These are phyloP conservation scores for Penicillium sp. DNA, from an alignment of 2,329 filamentous ascomycete genomes.

Conservation along the genomic window DNA sequence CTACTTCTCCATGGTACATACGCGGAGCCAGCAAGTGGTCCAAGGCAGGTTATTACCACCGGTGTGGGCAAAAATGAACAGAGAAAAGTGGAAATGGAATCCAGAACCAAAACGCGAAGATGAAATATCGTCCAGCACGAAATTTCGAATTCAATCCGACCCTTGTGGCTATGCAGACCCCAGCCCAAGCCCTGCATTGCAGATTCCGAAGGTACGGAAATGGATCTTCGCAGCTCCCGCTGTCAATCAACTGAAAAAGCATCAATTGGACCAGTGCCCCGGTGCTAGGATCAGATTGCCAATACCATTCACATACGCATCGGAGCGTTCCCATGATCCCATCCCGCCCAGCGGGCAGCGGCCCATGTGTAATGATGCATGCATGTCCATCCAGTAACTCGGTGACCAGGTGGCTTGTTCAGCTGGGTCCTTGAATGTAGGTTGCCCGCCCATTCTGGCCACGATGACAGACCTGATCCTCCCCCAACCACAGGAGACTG, in stretches of 20 bases:
- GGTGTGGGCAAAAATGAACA: neutral
- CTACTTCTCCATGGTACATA: neutral
- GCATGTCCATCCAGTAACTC: slow-evolving; percentile 15
- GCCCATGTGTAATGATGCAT: no score
- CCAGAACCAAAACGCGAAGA: neutral
- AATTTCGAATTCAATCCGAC: slow-evolving; percentile 8
- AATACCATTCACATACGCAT: slow-evolving; percentile 2
- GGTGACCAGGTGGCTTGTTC: slow-evolving; percentile 20
- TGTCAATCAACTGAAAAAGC: slow-evolving; percentile 20
- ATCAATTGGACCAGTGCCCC: slow-evolving; percentile 10
- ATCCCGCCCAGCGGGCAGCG: slow-evolving; percentile 6
- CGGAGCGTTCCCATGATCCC: slow-evolving; percentile 9
- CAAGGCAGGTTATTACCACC: neutral
- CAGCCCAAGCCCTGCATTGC: slow-evolving; percentile 17
- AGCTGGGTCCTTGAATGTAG: slow-evolving; percentile 12
- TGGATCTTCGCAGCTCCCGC: slow-evolving; percentile 23
- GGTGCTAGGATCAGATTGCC: slow-evolving; percentile 14
- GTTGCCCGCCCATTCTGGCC: neutral
- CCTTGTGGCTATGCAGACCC: slow-evolving; percentile 14
- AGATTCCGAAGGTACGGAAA: slow-evolving; percentile 15
- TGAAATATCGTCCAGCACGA: neutral
- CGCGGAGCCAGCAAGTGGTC: neutral
- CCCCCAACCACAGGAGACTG: slow-evolving; percentile 9
- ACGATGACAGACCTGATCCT: slow-evolving; percentile 9
- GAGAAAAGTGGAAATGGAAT: neutral